Evolutionary conservation across 805 yeast species (phyloP).

Genomic region (Kuraishia molischiana): DNA sequence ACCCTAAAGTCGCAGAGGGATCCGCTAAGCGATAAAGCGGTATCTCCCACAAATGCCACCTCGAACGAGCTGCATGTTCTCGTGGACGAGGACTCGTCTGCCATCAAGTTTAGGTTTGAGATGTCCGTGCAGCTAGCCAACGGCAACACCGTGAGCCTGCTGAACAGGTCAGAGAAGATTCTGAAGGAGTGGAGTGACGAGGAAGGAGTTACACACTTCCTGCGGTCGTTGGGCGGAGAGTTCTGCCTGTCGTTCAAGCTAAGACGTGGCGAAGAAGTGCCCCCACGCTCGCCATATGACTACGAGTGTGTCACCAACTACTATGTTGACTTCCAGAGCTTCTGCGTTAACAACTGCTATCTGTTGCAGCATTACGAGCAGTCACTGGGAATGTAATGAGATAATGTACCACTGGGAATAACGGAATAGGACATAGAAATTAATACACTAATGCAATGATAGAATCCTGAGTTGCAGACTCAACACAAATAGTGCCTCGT

Average conservation of each 20-base stretch:
- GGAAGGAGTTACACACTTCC: conserved; percentile 3
- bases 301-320: conserved; percentile 14
- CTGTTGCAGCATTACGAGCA: conserved; percentile 8
- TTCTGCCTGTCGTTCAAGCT: conserved; percentile 9
- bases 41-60: background rate
- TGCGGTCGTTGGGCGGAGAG: conserved; percentile 4
- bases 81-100: conserved; percentile 16
- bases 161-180: background rate
- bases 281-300: conserved; percentile 17
- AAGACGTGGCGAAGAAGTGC: conserved; percentile 13
- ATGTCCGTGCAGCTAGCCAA: conserved; percentile 6
- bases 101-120: conserved; percentile 13
- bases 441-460: too few relatives aligned
- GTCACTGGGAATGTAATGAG: too few relatives aligned
- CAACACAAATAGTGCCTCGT: too few relatives aligned
- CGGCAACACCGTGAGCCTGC: background rate
- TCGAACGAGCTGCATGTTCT: conserved; percentile 7
- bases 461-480: too few relatives aligned
- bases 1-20: conserved; percentile 10
- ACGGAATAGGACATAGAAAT: too few relatives aligned
- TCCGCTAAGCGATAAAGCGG: conserved; percentile 8
- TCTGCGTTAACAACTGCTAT: conserved; percentile 13
- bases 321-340: conserved; percentile 10
- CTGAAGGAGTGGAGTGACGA: conserved; percentile 1
- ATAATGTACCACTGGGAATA: too few relatives aligned